Conservation (phyloP, 495 filamentous ascomycete genomes). For the Penicillium angulare region DNA sequence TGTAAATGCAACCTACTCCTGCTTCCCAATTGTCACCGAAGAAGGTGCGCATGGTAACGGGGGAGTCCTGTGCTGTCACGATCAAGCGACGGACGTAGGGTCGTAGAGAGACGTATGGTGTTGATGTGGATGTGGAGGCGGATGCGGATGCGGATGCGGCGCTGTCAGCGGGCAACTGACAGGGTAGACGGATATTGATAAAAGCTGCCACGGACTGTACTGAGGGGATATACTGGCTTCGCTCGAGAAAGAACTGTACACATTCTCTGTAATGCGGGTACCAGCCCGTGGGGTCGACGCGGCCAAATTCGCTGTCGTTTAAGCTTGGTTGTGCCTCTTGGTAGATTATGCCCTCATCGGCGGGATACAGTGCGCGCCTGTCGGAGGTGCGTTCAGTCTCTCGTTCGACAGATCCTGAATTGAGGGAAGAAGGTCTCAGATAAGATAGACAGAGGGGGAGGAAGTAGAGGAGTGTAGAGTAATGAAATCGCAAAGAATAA, state of each 20-base stretch:
- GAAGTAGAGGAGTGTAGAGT: neutral
- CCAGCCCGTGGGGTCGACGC: constrained; percentile 80
- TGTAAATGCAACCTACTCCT: constrained; percentile 75
- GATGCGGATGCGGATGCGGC: no score
- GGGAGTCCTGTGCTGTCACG: constrained; percentile 81
- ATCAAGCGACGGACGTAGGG: constrained; percentile 90
- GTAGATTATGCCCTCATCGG: constrained; percentile 13
- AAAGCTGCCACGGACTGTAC: constrained; percentile 91
- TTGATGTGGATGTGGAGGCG: constrained; percentile 5
- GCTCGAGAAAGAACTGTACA: constrained; percentile 81
- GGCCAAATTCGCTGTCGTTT: constrained; percentile 33
- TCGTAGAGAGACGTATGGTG: constrained; percentile 62
- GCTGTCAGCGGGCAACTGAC: constrained; percentile 35
- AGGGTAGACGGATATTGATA: constrained; percentile 71
- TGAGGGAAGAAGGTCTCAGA: constrained; percentile 24
- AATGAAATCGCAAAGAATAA: neutral
- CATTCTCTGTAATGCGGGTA: constrained; percentile 85
- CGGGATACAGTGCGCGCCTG: constrained; percentile 16
- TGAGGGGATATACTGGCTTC: constrained; percentile 70
- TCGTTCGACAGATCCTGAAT: constrained; percentile 22
- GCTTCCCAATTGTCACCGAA: constrained; percentile 82
- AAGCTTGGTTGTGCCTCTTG: constrained; percentile 12
- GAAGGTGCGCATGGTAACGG: constrained; percentile 75
- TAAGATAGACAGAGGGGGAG: neutral
- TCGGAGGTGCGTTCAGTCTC: constrained; percentile 28